These are phyloP conservation scores for Cyberlindnera mississippiensis DNA, from an alignment of 805 yeast species.

Conservation along the genomic window DNA sequence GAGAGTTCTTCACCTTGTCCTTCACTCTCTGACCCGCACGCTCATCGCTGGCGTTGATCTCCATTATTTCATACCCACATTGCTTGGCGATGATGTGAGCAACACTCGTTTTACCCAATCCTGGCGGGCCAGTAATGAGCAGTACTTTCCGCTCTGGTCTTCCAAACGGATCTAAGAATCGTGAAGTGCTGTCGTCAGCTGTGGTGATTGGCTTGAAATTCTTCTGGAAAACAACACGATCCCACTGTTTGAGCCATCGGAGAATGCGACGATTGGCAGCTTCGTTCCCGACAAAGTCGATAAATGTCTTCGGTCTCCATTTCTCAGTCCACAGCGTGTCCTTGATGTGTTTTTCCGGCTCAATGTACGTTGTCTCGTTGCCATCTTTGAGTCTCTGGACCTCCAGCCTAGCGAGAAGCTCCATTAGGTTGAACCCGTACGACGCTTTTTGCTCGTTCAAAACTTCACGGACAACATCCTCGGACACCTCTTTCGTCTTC, in stretches of 20 bases:
- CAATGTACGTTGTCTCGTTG: conserved; percentile 3
- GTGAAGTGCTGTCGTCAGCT: conserved; percentile 5
- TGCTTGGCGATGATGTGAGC: conserved; percentile 82
- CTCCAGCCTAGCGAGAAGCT: conserved; percentile 32
- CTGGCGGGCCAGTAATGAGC: conserved; percentile 88
- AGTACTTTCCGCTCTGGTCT: conserved; percentile 63
- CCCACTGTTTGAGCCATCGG: conserved; percentile 68
- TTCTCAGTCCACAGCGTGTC: conserved; percentile 52
- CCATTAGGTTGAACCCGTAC: conserved; percentile 38
- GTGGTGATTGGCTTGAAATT: conserved; percentile 30
- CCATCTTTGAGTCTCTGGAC: conserved; percentile 18
- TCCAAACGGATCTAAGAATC: conserved; percentile 43
- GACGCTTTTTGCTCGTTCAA: conserved; percentile 5
- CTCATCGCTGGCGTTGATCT: conserved; percentile 83
- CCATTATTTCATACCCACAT: conserved; percentile 75
- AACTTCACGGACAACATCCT: not conserved
- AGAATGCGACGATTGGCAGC: conserved; percentile 53
- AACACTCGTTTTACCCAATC: conserved; percentile 87
- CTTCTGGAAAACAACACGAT: conserved; percentile 50
- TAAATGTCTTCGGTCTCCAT: conserved; percentile 60
- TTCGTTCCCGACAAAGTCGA: conserved; percentile 70
- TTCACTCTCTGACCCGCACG: conserved; percentile 55
- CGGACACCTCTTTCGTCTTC: not conserved
- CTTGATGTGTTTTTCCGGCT: not conserved
- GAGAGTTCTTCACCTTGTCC: conserved; percentile 56